phyloP scores from a whole-genome alignment of 2,329 filamentous ascomycete genomes.

The Epichloe bromicola region DNA sequence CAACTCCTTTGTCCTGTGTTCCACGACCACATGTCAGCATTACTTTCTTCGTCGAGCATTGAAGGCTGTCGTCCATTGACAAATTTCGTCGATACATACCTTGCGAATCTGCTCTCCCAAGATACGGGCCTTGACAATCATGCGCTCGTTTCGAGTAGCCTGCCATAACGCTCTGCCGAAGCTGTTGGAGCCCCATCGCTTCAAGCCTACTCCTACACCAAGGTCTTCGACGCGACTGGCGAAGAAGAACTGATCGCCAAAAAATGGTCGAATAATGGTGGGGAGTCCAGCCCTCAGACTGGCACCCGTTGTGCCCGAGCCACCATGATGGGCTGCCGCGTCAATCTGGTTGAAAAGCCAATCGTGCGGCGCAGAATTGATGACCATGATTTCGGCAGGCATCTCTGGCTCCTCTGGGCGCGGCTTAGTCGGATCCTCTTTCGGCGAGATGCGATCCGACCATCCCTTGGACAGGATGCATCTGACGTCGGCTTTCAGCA shows the following conservation, averaged over 20 bases:
- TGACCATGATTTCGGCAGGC: constrained; percentile 70
- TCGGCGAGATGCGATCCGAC: constrained; percentile 64
- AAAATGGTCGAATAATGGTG: constrained; percentile 87
- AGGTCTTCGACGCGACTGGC: constrained; percentile 81
- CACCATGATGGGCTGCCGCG: constrained; percentile 87
- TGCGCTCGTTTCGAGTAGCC: constrained; percentile 76
- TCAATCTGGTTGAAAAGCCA: constrained; percentile 94
- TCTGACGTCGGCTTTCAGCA: constrained; percentile 79
- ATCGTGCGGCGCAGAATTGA: constrained; percentile 85
- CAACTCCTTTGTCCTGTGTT: constrained; percentile 73
- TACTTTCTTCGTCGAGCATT: background rate
- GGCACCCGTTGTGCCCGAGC: constrained; percentile 87
- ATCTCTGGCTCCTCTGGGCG: constrained; percentile 51
- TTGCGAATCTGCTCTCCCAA: constrained; percentile 79
- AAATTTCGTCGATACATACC: constrained; percentile 37
- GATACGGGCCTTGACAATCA: constrained; percentile 74
- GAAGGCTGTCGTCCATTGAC: background rate
- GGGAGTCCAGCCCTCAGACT: constrained; percentile 83
- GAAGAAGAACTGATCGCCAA: constrained; percentile 97
- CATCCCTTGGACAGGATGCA: constrained; percentile 95
- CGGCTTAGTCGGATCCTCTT: constrained; percentile 27
- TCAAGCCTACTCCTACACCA: constrained; percentile 80
- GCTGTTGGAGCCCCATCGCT: constrained; percentile 74
- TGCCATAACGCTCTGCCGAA: constrained; percentile 86
- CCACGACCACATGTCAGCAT: constrained; percentile 2